phyloP scores from a whole-genome alignment of 1,139 yeast genomes.

The Sugiyamaella castrensis region DNA sequence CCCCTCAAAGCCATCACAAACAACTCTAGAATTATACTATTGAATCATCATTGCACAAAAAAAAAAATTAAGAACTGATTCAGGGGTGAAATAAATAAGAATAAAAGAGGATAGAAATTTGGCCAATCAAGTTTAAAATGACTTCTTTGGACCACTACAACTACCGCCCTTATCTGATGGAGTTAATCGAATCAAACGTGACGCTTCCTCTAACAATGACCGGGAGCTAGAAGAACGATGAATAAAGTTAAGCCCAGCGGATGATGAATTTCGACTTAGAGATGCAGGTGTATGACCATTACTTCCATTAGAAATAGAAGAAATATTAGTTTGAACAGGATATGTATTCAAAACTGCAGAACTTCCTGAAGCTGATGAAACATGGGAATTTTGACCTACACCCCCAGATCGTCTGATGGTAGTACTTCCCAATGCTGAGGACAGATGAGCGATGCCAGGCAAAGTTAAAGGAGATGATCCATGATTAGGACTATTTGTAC shows the following conservation, averaged over 20 bases:
- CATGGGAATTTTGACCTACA: constrained; percentile 3
- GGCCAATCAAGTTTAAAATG: not conserved
- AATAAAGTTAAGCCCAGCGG: constrained; percentile 21
- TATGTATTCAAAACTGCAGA: constrained; percentile 1
- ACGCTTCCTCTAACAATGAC: constrained; percentile 24
- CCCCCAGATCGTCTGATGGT: constrained; percentile 5
- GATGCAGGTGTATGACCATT: constrained; percentile 7
- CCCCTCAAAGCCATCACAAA: too few species aligned
- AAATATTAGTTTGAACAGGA: constrained; percentile 3
- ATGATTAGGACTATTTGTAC: not conserved
- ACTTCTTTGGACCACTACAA: not conserved
- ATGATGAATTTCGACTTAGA: constrained; percentile 13
- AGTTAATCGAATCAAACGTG: constrained; percentile 21
- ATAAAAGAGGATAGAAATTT: not conserved
- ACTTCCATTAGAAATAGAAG: constrained; percentile 8
- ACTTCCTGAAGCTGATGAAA: constrained; percentile 12
- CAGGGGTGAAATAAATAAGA: not conserved
- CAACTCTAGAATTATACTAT: constrained; percentile 1
- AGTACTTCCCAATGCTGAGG: constrained; percentile 11
- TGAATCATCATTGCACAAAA: not conserved
- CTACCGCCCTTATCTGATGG: constrained; percentile 10
- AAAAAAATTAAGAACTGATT: not conserved
- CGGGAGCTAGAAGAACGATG: constrained; percentile 22
- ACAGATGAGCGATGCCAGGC: constrained; percentile 13
- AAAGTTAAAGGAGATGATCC: constrained; percentile 13